phyloP scores from a whole-genome alignment of 73 alveolate genomes.

The Symbiodinium natans region DNA sequence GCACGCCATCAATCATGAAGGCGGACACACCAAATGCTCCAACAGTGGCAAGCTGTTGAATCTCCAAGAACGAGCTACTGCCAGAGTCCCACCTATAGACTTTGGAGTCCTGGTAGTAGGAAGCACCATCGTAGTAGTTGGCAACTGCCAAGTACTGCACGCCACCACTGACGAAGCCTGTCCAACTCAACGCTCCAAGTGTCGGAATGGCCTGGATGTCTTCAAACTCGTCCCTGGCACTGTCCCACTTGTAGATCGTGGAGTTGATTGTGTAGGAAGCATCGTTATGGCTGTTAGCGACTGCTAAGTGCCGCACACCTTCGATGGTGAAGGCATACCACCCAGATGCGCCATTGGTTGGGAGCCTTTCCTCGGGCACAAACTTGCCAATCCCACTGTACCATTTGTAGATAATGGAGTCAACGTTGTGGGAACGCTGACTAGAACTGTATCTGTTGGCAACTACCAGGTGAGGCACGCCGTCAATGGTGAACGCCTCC shows the following conservation, averaged over 20 bases:
- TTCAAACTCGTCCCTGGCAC: too few relatives aligned
- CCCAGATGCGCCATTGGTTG: neutral
- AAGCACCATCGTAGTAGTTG: neutral
- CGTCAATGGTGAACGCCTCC: conserved; percentile 13
- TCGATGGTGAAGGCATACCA: conserved; percentile 18
- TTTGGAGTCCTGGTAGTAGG: neutral
- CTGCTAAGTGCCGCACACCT: neutral
- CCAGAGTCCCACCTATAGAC: neutral
- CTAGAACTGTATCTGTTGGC: too few relatives aligned
- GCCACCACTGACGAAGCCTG: neutral
- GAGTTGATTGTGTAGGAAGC: too few relatives aligned
- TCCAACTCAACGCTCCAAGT: neutral
- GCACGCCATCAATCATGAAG: neutral
- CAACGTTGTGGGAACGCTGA: neutral
- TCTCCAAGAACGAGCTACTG: neutral
- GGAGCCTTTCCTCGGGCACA: too few relatives aligned
- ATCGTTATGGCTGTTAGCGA: too few relatives aligned
- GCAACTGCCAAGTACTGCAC: conserved; percentile 1
- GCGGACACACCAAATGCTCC: neutral
- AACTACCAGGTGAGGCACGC: neutral
- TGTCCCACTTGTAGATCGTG: too few relatives aligned
- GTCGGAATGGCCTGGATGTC: too few relatives aligned
- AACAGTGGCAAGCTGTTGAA: neutral
- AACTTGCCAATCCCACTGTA: too few relatives aligned
- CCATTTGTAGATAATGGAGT: neutral